Evolutionary conservation across 2,329 filamentous ascomycete species (phyloP), one percentile per base, ranked within the genome.

Genomic region (Cladosporium sp.): DNA sequence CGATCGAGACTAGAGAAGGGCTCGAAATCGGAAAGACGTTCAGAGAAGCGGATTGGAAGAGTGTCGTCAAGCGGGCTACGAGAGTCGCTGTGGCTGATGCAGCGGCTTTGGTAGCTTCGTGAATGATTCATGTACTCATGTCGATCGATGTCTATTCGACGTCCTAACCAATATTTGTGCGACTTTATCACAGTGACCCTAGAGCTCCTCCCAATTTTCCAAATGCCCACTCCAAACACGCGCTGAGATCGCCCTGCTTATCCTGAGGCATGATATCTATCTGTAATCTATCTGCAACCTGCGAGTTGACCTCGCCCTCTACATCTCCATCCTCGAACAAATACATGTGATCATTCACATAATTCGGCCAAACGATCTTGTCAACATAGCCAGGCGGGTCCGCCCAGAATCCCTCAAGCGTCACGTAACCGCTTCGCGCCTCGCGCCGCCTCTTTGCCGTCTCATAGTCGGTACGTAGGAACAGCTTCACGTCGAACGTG

Each of bases 371-470:
- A 4, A 98, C 93, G 51, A 98, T 80, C 66, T 87, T 81, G 67
- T 97, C 91, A 35, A 97, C 90, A 68, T 97, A 98, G 0, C 89
- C 91, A 0, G 89, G 89, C 0, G 93, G 93, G 69, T 98, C 93
- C 53, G 84, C 79, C 93, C 93, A 98, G 73, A 96, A 98, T 28
- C 91, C 92, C 64, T 96, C 77, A 35, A 72, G 66, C 42, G 88
- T 92, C 31, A 89, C 86, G 67, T 93, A 93, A 9, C 87, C 87
- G 59, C 79, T 82, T 50, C 88, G 74, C 0, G 82, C 82, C 64
- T 86, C 82, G 31, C 88, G 74, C 19, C 88, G 77, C 33, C 74
- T 71, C 63, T 85, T 86, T 3, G 85, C 85, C 38, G 69, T 79
- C 10, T 72, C 73, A 54, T 85, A 84, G 28, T 81, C 80, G 1